Percentiles rank a stretch among this genome's conserved stretches.
phyloP scores from a whole-genome alignment of 768 basidiomycete species.

The Pholiota microspora region DNA sequence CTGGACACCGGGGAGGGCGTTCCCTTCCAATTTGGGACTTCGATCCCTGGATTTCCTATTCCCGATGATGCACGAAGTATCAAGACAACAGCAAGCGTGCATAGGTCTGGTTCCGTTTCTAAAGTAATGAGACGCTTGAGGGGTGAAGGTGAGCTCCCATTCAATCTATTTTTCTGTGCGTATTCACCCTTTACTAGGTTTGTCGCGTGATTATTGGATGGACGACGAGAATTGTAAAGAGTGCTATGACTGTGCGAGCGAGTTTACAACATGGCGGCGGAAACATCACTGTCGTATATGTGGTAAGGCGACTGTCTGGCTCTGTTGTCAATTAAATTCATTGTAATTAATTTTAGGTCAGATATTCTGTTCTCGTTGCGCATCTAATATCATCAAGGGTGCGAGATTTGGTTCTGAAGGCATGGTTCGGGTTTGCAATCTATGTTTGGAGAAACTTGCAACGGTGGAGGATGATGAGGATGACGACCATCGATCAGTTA shows the following conservation, averaged over 20 bases:
- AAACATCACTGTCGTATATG: conserved; percentile 99
- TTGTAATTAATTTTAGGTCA: conserved; percentile 54
- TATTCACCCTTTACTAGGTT: conserved; percentile 40
- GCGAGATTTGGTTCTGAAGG: conserved; percentile 91
- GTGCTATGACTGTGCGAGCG: conserved; percentile 92
- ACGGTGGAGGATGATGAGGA: conserved; percentile 89
- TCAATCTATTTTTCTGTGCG: conserved; percentile 11
- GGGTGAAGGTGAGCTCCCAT: conserved; percentile 66
- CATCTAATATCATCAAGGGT: conserved; percentile 95
- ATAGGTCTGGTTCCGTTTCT: conserved; percentile 80
- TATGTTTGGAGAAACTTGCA: conserved; percentile 90
- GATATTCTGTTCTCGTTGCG: conserved; percentile 96
- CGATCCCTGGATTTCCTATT: conserved; percentile 91
- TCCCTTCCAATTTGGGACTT: conserved; percentile 52
- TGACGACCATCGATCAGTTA: conserved; percentile 80
- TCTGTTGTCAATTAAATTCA: neutral
- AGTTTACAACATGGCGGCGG: conserved; percentile 91
- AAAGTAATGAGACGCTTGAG: conserved; percentile 88
- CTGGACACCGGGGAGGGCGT: conserved; percentile 56
- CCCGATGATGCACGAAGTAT: conserved; percentile 89
- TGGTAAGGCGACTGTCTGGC: conserved; percentile 40
- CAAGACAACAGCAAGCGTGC: conserved; percentile 67
- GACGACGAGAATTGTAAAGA: conserved; percentile 94
- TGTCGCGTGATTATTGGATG: conserved; percentile 98
- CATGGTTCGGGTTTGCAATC: conserved; percentile 94